phyloP scores from a whole-genome alignment of 1,284 basidiomycete species.

The Caloboletus inedulis region DNA sequence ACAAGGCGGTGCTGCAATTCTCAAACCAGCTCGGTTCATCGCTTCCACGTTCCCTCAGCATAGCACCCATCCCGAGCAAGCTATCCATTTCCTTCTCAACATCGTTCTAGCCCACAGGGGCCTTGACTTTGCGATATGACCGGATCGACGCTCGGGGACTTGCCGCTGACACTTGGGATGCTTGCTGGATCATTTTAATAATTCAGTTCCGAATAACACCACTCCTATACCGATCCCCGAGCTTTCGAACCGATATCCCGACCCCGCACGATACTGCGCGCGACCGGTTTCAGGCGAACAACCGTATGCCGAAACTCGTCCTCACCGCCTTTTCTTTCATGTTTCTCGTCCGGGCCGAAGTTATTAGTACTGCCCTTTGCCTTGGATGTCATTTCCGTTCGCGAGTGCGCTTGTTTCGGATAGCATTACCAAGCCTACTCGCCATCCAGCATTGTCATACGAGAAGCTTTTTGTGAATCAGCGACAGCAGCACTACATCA shows the following conservation, averaged over 20 bases:
- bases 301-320: background rate
- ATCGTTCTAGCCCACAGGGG: background rate
- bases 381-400: slow-evolving; percentile 18
- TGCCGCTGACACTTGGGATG: background rate
- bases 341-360: slow-evolving; percentile 1
- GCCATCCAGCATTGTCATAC: slow-evolving; percentile 2
- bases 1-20: slow-evolving; percentile 3
- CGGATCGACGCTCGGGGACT: slow-evolving; percentile 24
- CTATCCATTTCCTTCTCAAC: background rate
- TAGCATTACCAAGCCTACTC: slow-evolving; percentile 1
- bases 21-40: slow-evolving; percentile 23
- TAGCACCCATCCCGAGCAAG: slow-evolving; percentile 5
- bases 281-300: slow-evolving; percentile 3
- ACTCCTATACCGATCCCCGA: slow-evolving; percentile 1
- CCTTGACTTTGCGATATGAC: slow-evolving; percentile 17
- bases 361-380: background rate
- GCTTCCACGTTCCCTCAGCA: background rate
- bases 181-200: background rate
- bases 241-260: slow-evolving; percentile 2
- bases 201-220: background rate
- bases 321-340: slow-evolving; percentile 1
- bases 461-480: background rate
- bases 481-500: slow-evolving; percentile 12
- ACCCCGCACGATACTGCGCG: background rate
- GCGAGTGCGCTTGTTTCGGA: slow-evolving; percentile 9